Base-by-base conservation (phyloP, 1,139 yeast species). In the Scheffersomyces segobiensis region DNA sequence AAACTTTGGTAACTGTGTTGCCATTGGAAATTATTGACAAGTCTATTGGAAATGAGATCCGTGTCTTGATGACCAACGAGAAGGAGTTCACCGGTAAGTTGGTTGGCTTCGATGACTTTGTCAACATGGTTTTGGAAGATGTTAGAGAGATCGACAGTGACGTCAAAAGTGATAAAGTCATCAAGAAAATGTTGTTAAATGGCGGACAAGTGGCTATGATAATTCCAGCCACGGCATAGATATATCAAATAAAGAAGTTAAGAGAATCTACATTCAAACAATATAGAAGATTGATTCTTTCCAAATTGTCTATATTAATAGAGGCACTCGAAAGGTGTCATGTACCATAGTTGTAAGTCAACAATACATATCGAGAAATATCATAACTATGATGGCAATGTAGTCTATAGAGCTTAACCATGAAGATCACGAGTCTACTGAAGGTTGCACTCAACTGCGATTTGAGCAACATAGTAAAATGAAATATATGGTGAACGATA, bases 71-170 rank as follows among this genome's bases (percentile, higher is more conserved):
- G 81, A 87, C 90, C 63, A 84, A 87, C 59, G 86, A 88, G 63
- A 78, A 77, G 62, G 98, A 93, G 72, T 95, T 93, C 72, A 83
- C 85, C 26, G 99, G 99, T 2, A 91, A 88, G 10, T 80, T 95
- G 56, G 85, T 89, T 32, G 99, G 98, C 0, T 93, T 95, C 72
- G 99, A 95, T 72, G 98, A 95, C 73, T 93, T 88, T 68, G 98
- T 95, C 61, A 95, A 95, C 73, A 88, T 93, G 80, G 97, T 95
- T 12, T 82, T 93, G 61, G 90, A 89, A 68, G 88, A 92, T 66
- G 98, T 91, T 47, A 83, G 84, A 8, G 98, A 93, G 72, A 66
- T 66, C 46, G 59, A 55, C 56, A 65, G 63, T 55, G 71, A 67
- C 57, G 80, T 76, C 19, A 76, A 71, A 12, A 78, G 78, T 22